Evolutionary conservation across 805 yeast genomes (phyloP).

Genomic region (Saturnispora serradocipensis): DNA sequence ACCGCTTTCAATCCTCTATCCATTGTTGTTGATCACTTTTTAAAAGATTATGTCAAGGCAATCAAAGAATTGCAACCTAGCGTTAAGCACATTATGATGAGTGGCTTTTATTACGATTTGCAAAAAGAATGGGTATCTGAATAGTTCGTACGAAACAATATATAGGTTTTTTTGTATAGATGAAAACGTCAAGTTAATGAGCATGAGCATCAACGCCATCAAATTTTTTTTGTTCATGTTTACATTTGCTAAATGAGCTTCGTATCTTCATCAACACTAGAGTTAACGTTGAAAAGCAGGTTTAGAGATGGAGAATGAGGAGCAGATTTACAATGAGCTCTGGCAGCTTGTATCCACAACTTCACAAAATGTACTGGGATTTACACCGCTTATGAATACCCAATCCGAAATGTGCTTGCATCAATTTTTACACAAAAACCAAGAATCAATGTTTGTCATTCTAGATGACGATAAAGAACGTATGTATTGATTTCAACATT

Average conservation of each 20-base stretch:
- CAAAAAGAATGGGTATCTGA: neutral
- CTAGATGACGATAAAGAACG: neutral
- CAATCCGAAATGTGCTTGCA: neutral
- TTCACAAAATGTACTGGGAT: neutral
- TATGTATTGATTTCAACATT: neutral
- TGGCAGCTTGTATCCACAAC: neutral
- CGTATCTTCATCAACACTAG: too few relatives aligned
- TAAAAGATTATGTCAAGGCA: slow-evolving; percentile 30
- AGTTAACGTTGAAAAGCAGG: neutral
- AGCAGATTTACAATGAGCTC: neutral
- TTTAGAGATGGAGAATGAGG: neutral
- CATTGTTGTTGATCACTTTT: slow-evolving; percentile 38
- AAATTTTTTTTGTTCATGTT: neutral
- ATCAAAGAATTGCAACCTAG: slow-evolving; percentile 2
- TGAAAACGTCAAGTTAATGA: neutral
- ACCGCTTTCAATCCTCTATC: slow-evolving; percentile 33
- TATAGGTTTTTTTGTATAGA: neutral
- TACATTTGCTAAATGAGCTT: neutral
- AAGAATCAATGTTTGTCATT: slow-evolving; percentile 1
- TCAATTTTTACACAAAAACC: neutral
- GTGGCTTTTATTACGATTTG: slow-evolving; percentile 3
- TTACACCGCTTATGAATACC: neutral
- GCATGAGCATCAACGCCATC: neutral
- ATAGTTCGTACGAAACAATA: neutral
- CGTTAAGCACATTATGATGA: neutral